Conservation (phyloP, 345 rosid genomes). For the Rhodomyrtus tomentosa region DNA sequence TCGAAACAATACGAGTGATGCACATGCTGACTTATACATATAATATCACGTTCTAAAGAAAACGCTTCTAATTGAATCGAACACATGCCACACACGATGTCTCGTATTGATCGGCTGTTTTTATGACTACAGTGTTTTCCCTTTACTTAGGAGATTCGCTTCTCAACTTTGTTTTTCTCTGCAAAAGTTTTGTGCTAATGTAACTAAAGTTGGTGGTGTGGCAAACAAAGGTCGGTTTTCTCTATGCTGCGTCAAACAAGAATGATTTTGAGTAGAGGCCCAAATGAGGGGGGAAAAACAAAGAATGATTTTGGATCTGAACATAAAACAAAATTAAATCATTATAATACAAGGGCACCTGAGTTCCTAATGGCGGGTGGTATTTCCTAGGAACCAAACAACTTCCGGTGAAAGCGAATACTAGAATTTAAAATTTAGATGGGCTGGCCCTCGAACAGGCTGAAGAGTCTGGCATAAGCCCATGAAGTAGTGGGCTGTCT, state of each 20-base stretch:
- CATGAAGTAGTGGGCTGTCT: background rate
- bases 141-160: background rate
- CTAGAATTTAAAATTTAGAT: background rate
- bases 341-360: background rate
- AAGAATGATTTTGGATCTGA: background rate
- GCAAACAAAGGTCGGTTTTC: background rate
- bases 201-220: background rate
- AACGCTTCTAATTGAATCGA: background rate
- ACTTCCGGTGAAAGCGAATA: background rate
- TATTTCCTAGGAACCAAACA: background rate
- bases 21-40: background rate
- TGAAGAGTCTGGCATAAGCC: background rate
- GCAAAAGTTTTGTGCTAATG: background rate
- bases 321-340: background rate
- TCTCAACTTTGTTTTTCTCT: background rate
- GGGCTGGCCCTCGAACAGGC: background rate
- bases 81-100: background rate
- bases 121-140: background rate
- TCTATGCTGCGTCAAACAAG: background rate
- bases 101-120: rapidly evolving
- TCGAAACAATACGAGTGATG: background rate
- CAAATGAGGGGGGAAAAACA: background rate
- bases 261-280: background rate
- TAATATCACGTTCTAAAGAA: background rate
- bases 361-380: background rate